Percentiles rank a stretch among this genome's conserved stretches.
These are phyloP conservation scores for Digitaria exilis DNA, from an alignment of 202 grass and related monocot genomes.

Conservation along the genomic window DNA sequence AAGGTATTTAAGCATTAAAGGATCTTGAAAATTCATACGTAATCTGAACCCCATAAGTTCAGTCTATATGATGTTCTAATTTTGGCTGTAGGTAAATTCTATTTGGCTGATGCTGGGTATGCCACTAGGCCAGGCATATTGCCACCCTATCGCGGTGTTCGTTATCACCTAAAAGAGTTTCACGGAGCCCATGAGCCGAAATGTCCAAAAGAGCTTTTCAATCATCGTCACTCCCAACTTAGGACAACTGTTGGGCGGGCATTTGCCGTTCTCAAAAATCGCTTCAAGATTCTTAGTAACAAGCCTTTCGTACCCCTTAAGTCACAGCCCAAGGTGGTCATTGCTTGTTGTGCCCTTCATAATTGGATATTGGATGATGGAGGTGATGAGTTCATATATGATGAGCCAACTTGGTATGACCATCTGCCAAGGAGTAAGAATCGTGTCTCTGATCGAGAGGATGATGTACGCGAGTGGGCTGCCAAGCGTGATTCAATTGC, in stretches of 20 bases:
- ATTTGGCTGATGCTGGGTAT: neutral
- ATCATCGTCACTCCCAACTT: neutral
- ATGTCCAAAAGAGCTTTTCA: conserved; percentile 13
- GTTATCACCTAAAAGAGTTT: neutral
- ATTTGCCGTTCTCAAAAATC: too few relatives aligned
- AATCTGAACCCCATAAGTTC: neutral
- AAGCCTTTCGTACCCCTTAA: neutral
- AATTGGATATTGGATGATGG: neutral
- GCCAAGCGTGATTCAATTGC: too few relatives aligned
- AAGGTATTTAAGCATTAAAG: neutral
- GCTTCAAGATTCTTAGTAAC: neutral
- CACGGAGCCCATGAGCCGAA: neutral
- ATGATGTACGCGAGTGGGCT: too few relatives aligned
- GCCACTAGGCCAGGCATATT: neutral
- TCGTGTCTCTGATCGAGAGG: too few relatives aligned
- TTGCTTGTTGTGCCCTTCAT: neutral
- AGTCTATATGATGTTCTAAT: neutral
- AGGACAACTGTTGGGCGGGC: too few relatives aligned
- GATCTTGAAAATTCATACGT: neutral
- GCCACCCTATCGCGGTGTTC: neutral
- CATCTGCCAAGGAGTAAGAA: too few relatives aligned
- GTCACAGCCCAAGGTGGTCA: neutral
- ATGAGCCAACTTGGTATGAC: too few relatives aligned
- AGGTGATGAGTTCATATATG: neutral
- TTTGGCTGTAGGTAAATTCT: neutral